phyloP scores from a whole-genome alignment of 331 rosid species.

The Acacia pycnantha region DNA sequence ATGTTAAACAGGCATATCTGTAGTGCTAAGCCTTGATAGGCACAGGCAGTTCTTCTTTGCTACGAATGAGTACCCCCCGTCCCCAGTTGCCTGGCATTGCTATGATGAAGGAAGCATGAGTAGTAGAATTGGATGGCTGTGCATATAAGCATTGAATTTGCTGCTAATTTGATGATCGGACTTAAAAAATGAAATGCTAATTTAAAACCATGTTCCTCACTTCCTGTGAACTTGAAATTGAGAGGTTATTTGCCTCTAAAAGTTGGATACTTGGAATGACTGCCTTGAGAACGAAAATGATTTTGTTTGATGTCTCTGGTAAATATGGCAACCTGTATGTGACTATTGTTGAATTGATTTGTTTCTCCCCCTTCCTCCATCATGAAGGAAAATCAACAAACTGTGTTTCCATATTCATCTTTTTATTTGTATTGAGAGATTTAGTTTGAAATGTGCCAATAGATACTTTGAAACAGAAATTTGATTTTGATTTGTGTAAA shows the following conservation, averaged over 20 bases:
- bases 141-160: neutral
- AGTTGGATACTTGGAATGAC: neutral
- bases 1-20: too few relatives aligned
- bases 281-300: neutral
- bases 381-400: neutral
- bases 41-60: too few relatives aligned
- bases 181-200: neutral
- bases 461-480: neutral
- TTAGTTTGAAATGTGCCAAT: neutral
- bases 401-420: neutral
- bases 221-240: neutral
- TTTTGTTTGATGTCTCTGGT: neutral
- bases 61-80: too few relatives aligned
- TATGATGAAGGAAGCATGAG: neutral
- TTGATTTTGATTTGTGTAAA: neutral
- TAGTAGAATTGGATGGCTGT: neutral
- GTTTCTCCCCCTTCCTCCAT: neutral
- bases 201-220: neutral
- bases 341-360: neutral
- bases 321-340: neutral
- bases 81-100: too few relatives aligned
- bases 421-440: neutral
- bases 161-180: neutral
- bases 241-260: neutral
- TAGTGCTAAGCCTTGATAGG: neutral